Conservation (phyloP, 345 rosid species). For the Rhodomyrtus tomentosa region DNA sequence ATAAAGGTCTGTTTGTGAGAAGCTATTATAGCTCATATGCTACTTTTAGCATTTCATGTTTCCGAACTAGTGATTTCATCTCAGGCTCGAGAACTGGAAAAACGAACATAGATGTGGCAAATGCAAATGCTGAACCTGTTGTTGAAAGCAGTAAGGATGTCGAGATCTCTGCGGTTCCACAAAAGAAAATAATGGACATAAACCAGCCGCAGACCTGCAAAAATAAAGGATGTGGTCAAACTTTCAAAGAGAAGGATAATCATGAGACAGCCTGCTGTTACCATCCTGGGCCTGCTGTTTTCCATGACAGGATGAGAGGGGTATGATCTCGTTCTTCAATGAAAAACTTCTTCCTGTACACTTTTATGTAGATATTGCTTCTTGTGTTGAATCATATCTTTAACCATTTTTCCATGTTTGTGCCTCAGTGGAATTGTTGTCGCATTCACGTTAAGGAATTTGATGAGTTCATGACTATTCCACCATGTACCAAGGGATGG, state of each 20-base stretch:
- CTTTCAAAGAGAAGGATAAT: conserved; percentile 81
- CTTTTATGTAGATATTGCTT: not conserved
- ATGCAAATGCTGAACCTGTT: conserved; percentile 6
- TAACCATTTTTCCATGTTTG: not conserved
- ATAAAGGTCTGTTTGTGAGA: not conserved
- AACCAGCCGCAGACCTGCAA: conserved; percentile 71
- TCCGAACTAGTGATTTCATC: not conserved
- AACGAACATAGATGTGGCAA: conserved; percentile 3
- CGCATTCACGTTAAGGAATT: conserved; percentile 81
- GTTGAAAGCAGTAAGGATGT: conserved; percentile 19
- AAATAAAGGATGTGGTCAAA: conserved; percentile 75
- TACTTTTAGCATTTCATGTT: not conserved
- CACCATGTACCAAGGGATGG: conserved; percentile 93
- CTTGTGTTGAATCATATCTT: not conserved
- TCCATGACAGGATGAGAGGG: conserved; percentile 86
- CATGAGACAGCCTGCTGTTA: conserved; percentile 67
- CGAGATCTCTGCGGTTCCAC: conserved; percentile 15
- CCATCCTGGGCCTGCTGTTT: conserved; percentile 95
- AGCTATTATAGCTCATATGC: not conserved
- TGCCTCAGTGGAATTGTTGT: conserved; percentile 88
- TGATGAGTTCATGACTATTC: conserved; percentile 86
- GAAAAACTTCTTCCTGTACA: not conserved
- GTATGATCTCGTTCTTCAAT: conserved; percentile 12
- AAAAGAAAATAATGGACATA: conserved; percentile 46
- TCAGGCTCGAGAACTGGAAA: conserved; percentile 58